Evolutionary conservation across 108 stramenopile species (phyloP), one percentile per base, ranked within the genome.

Genomic region (Fragilaria crotonensis): DNA sequence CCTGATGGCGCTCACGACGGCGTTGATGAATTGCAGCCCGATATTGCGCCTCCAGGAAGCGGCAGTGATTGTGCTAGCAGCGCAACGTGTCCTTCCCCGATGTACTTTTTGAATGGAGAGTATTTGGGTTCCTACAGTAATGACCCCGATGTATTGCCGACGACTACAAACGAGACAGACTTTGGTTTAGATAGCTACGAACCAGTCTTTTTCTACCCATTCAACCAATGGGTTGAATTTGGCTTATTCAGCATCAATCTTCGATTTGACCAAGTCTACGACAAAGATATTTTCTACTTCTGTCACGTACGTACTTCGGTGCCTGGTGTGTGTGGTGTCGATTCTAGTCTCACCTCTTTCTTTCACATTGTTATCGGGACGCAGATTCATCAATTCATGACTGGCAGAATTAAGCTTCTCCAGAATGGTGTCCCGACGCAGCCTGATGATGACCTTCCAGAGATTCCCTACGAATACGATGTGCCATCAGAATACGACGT

Each of bases 201-300:
- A 58, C 88, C 89, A 5, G 31, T 63, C 45, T 95, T 95, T 52
- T 90, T 89, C 64, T 71, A 69, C 64, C 87, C 86, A 19, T 25
- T 76, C 0, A 71, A 59, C 14, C 83, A 85, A 7, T 95, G 94
- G 94, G 3, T 69, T n/a, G 78, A 50, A 2, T 69, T 60, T 28
- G 76, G 73, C 18, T 33, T 62, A 20, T 90, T 85, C 70, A 75
- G 67, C 28, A 76, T 88, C 7, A 46, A 71, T 25, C 71, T 91
- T 20, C 76, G 67, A 19, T 79, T 91, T 26, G 33, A 77, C 67
- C 0, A 60, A 60, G 63, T 64, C 32, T 76, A 60, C 48, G 55
- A 56, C 4, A 46, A 79, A 60, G 95, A 95, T 62, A 80, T 95
- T 28, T 95, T 95, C 57, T 93, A 93, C 69, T 95, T 93, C 59